phyloP scores from a whole-genome alignment of 2,329 filamentous ascomycete species.

The Fusarium illudens region DNA sequence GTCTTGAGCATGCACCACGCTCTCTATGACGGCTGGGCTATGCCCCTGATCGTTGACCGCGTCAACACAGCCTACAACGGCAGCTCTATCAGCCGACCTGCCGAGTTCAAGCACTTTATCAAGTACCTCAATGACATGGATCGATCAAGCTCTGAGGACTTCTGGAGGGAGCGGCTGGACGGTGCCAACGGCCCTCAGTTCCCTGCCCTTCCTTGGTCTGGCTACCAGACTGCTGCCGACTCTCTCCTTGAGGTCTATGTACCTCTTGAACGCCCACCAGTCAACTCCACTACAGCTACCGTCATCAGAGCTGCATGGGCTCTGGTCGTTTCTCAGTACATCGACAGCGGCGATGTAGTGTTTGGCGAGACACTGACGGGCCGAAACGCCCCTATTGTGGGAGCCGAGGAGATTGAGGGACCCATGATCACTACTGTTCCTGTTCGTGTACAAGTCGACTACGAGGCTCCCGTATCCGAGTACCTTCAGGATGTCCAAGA shows the following conservation, averaged over 20 bases:
- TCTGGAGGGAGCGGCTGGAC: constrained; percentile 57
- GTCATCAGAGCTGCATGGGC: constrained; percentile 69
- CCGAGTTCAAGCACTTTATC: constrained; percentile 60
- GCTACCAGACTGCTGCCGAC: constrained; percentile 44
- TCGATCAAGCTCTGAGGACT: constrained; percentile 51
- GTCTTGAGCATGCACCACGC: constrained; percentile 65
- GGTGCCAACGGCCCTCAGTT: constrained; percentile 58
- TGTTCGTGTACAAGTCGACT: constrained; percentile 58
- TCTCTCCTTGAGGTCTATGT: constrained; percentile 64
- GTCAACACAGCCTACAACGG: constrained; percentile 56
- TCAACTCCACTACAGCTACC: constrained; percentile 61
- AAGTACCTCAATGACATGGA: constrained; percentile 55
- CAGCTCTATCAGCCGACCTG: constrained; percentile 43
- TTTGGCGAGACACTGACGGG: constrained; percentile 69
- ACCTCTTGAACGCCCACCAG: constrained; percentile 45
- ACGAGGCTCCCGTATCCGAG: constrained; percentile 53
- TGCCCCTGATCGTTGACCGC: constrained; percentile 59
- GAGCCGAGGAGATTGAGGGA: constrained; percentile 64
- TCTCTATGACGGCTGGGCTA: constrained; percentile 64
- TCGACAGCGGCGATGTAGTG: constrained; percentile 60
- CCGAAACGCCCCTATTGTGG: constrained; percentile 58
- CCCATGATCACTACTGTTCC: constrained; percentile 69
- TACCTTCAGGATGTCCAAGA: constrained; percentile 67
- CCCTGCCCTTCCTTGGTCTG: constrained; percentile 53
- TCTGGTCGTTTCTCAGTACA: constrained; percentile 62